phyloP scores from a whole-genome alignment of 345 rosid genomes.

The Physaria fendleri region DNA sequence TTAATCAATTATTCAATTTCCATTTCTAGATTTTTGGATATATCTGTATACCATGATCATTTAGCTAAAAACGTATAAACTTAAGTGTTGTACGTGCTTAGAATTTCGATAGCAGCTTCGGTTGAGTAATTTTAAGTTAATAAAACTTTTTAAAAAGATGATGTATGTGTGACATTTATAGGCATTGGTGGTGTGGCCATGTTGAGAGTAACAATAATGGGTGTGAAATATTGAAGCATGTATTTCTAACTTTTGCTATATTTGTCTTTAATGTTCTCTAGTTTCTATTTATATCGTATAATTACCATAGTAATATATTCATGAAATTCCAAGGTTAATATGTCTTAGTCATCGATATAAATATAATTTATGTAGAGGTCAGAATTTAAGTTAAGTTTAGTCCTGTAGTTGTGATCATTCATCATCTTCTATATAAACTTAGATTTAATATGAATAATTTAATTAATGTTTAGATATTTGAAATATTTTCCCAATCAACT shows the following conservation, averaged over 20 bases:
- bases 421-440: background rate
- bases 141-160: background rate
- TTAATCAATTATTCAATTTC: conserved; percentile 9
- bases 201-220: conserved; percentile 1
- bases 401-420: too few relatives aligned
- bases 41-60: background rate
- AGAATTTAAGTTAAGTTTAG: too few relatives aligned
- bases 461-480: too few relatives aligned
- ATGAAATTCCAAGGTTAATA: background rate
- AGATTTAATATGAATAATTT: too few relatives aligned
- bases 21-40: background rate
- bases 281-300: background rate
- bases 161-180: conserved; percentile 5
- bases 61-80: background rate
- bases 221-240: conserved; percentile 1
- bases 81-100: background rate
- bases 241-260: conserved; percentile 6
- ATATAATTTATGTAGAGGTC: background rate
- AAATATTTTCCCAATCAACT: too few relatives aligned
- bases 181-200: background rate
- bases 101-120: background rate
- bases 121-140: background rate
- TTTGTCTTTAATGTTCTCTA: background rate
- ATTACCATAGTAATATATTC: background rate
- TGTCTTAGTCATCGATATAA: background rate